These are phyloP conservation scores for Phellinidium pouzarii DNA, from an alignment of 1,284 basidiomycete species.

Conservation along the genomic window DNA sequence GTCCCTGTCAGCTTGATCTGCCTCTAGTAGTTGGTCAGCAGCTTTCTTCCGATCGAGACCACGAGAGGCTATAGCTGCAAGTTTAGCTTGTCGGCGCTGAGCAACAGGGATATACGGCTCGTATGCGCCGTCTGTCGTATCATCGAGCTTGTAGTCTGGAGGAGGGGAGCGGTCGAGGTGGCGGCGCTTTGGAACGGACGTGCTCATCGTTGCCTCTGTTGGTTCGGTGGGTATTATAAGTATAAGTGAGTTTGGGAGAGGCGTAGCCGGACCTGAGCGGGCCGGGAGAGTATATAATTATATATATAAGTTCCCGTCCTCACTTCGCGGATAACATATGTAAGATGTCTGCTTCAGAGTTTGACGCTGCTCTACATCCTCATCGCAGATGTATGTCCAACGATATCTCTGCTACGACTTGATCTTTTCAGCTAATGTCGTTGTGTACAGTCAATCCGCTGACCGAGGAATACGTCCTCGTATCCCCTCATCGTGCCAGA, in stretches of 20 bases:
- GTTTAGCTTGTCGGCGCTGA: constrained; percentile 75
- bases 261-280: not conserved
- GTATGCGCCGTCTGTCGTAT: constrained; percentile 58
- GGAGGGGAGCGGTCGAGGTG: constrained; percentile 46
- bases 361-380: constrained; percentile 61
- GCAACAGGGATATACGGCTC: constrained; percentile 86
- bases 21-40: constrained; percentile 38
- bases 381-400: constrained; percentile 60
- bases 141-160: constrained; percentile 57
- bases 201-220: not conserved
- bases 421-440: constrained; percentile 12
- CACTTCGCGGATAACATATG: not conserved
- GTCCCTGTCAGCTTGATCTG: constrained; percentile 68
- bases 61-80: constrained; percentile 65
- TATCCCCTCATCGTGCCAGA: constrained; percentile 79
- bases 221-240: too few relatives aligned
- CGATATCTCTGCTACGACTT: not conserved
- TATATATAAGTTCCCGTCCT: too few relatives aligned
- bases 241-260: not conserved
- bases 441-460: constrained; percentile 63
- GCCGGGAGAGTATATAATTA: not conserved
- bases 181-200: constrained; percentile 37
- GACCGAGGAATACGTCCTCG: constrained; percentile 72
- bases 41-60: constrained; percentile 47
- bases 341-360: constrained; percentile 27